Conservation (phyloP, 441 rosid genomes). For the Erodium texanum region DNA sequence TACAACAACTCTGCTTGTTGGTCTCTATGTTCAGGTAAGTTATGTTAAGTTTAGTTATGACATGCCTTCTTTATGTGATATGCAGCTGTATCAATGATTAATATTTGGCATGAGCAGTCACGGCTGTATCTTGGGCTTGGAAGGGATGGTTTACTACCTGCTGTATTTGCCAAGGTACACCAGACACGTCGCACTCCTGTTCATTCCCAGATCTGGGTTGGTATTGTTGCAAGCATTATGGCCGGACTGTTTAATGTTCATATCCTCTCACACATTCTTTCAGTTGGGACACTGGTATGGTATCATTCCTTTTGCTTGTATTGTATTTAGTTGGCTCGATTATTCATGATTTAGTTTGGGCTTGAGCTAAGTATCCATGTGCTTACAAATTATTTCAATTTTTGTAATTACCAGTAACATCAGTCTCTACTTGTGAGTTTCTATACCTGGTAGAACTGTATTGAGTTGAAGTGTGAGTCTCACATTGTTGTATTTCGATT, state of each 20-base stretch:
- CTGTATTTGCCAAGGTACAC: constrained; percentile 64
- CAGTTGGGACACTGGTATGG: constrained; percentile 84
- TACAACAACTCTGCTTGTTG: constrained; percentile 79
- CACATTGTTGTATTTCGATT: constrained; percentile 11
- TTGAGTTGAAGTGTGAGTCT: constrained; percentile 9
- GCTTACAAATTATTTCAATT: no score
- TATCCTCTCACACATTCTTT: constrained; percentile 85
- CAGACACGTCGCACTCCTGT: constrained; percentile 71
- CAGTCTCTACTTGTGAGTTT: no score
- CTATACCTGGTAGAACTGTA: background rate
- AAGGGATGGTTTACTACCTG: constrained; percentile 68
- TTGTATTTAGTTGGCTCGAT: background rate
- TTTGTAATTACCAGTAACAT: no score
- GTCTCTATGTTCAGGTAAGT: constrained; percentile 80
- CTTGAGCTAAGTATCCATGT: background rate
- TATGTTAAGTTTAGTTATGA: constrained; percentile 12
- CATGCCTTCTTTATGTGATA: constrained; percentile 9
- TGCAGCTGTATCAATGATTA: constrained; percentile 17
- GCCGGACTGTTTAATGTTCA: constrained; percentile 82
- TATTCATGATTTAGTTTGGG: background rate
- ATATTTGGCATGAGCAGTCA: constrained; percentile 54
- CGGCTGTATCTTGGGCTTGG: constrained; percentile 72
- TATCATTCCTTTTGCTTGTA: background rate
- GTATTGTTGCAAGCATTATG: constrained; percentile 65
- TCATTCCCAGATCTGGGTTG: constrained; percentile 95